phyloP scores from a whole-genome alignment of 805 yeast species.

The Myxozyma monticola region DNA sequence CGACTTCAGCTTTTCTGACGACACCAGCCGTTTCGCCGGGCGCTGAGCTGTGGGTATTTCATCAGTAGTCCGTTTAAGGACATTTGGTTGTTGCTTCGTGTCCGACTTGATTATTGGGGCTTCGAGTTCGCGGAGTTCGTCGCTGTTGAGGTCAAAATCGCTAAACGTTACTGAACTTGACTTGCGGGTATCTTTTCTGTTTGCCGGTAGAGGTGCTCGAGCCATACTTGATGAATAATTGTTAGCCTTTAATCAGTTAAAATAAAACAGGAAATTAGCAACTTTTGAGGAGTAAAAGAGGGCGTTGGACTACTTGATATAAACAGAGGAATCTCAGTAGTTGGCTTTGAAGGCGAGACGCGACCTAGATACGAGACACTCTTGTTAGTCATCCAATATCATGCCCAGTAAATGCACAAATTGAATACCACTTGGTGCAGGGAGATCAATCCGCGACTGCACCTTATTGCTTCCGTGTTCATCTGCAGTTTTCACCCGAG shows the following conservation, averaged over 20 bases:
- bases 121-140: slow-evolving; percentile 10
- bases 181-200: too few relatives aligned
- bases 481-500: neutral
- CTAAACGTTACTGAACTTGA: neutral
- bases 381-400: neutral
- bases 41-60: too few relatives aligned
- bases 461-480: neutral
- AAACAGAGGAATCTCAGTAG: neutral
- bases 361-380: neutral
- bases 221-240: neutral
- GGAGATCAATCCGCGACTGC: neutral
- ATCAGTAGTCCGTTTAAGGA: too few relatives aligned
- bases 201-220: neutral
- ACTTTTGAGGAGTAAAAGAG: neutral
- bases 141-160: slow-evolving; percentile 10
- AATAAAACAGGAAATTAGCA: neutral
- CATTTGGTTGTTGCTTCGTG: too few relatives aligned
- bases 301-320: neutral
- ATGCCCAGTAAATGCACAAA: neutral
- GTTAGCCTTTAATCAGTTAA: neutral
- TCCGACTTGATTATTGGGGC: too few relatives aligned
- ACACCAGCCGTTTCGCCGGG: too few relatives aligned
- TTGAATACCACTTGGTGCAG: neutral
- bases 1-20: too few relatives aligned
- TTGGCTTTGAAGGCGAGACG: neutral